Base-by-base conservation (phyloP, 2,329 filamentous ascomycete species). In the Aspergillus pseudoterreus region DNA sequence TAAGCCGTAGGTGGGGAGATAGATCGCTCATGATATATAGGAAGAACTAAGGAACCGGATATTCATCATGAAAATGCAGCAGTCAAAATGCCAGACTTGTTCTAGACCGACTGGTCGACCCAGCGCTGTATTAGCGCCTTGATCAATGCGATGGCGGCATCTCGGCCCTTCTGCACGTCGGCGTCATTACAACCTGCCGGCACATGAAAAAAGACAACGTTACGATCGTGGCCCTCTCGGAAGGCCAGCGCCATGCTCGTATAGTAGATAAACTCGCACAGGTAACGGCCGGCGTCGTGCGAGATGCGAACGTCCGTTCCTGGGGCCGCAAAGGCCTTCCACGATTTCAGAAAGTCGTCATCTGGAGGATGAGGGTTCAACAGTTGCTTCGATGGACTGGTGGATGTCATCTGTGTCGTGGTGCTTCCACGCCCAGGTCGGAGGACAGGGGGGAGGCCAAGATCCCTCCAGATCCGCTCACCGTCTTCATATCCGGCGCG, bases 241-340 rank as follows among this genome's bases (percentile, higher is more conserved):
- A 59, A 54, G 14, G 69, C 70, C 39, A 62, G 55, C 4, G 85
- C 77, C 59, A 90, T 68, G 54, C 83, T 87, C 6, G 82, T 83
- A 69, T 84, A 90, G 68, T 87, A 89, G 58, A 87, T 90, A 63
- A 88, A 92, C 65, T 92, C 88, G 70, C 88, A 92, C 14, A 91
- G 75, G 67, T 86, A 92, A 17, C 79, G 80, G 2, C 88, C 88
- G 0, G 88, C 83, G 58, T 92, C 85, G 41, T 84, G 79, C 0
- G 86, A 90, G 36, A 87, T 73, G 30, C 82, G 78, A 6, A 78
- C 60, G 54, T 77, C 73, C 11, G 64, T 57, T 2, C 56, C 62
- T 24, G 61, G 30, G 6, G 71, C 63, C 3, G 61, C 59, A 50
- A 66, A 61, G 0, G 61, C 56, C 41, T 65, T 63, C 71, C 71